Base-by-base conservation (phyloP, 225 moss, liverwort and hornwort genomes). In the Bryum argenteum region DNA sequence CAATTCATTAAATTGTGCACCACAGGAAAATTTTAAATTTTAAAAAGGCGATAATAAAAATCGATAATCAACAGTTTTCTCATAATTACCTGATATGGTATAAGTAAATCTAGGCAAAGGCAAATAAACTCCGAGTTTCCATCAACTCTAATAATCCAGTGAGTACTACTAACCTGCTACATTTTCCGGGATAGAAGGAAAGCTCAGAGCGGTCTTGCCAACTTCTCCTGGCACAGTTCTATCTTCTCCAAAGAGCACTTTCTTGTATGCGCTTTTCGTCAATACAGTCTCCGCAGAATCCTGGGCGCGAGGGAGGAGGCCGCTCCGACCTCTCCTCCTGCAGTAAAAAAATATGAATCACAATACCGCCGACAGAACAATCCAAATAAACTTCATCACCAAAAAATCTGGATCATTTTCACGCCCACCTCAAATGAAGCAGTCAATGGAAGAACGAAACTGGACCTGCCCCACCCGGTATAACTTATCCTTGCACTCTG, bases 201-300 rank as follows among this genome's bases (percentile, higher is more conserved):
- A 81, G 43, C 73, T 79, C 22, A 47, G 52, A 9, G 66, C 73
- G 23, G 67, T 54, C 56, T 78, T 76, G 2, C 63, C 47, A n/a
- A 22, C 68, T 37, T 20, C 65, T 8, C 71, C n/a, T n/a, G n/a
- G n/a, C n/a, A n/a, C n/a, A n/a, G n/a, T n/a, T n/a, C n/a, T n/a
- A n/a, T n/a, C n/a, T n/a, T 89, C 83, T 20, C 91, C 92, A 19
- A 88, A 91, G 2, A 95, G 76, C 8, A 93, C 91, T 58, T 66
- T 88, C 22, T 77, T 84, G 50, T 91, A 95, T 5, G 95, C 91
- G 39, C 45, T 74, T 74, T 74, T 95, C 20, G 86, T 52, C 66
- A 95, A 78, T 40, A 95, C 78, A 43, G 82, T 75, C 70, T 93
- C 95, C 5, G 86, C 82, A 54, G 91, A 89, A 50, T 86, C 91